Conservation (phyloP, 495 filamentous ascomycete genomes). For the Penicillium coprophilum region DNA sequence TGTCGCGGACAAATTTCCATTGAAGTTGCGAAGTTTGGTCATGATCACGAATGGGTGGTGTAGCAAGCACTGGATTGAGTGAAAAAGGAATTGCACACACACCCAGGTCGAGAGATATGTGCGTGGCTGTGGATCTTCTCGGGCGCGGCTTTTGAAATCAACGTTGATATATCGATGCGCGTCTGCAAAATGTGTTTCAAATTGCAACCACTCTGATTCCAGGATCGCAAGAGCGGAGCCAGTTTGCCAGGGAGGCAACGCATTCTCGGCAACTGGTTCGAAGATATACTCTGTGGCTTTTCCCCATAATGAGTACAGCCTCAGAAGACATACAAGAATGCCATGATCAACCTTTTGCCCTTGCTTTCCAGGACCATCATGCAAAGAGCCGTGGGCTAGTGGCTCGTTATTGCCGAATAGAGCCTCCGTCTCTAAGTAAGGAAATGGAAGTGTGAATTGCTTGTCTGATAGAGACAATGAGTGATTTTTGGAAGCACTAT, state of each 20-base stretch:
- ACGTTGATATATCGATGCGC: conserved; percentile 32
- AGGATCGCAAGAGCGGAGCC: conserved; percentile 29
- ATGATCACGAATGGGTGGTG: conserved; percentile 35
- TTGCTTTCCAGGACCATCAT: conserved; percentile 19
- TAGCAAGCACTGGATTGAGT: conserved; percentile 30
- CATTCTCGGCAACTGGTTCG: conserved; percentile 18
- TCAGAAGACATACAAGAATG: conserved; percentile 26
- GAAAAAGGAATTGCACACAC: conserved; percentile 33
- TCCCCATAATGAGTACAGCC: conserved; percentile 30
- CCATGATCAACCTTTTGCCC: conserved; percentile 28
- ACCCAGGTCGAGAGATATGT: conserved; percentile 31
- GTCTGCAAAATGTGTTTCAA: conserved; percentile 33
- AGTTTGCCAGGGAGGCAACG: conserved; percentile 29
- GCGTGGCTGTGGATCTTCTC: conserved; percentile 23
- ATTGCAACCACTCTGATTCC: conserved; percentile 35
- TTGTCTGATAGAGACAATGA: conserved; percentile 31
- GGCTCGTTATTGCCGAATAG: not conserved
- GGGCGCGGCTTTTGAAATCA: conserved; percentile 28
- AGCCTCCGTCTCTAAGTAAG: conserved; percentile 2
- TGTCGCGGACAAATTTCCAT: conserved; percentile 29
- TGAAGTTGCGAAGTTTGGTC: conserved; percentile 32
- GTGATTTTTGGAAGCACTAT: conserved; percentile 31
- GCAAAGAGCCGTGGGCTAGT: conserved; percentile 14
- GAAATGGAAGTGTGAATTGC: conserved; percentile 28
- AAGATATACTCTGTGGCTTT: conserved; percentile 34